Evolutionary conservation across 2,329 filamentous ascomycete species (phyloP).

Genomic region (Pseudogymnoascus sp.): DNA sequence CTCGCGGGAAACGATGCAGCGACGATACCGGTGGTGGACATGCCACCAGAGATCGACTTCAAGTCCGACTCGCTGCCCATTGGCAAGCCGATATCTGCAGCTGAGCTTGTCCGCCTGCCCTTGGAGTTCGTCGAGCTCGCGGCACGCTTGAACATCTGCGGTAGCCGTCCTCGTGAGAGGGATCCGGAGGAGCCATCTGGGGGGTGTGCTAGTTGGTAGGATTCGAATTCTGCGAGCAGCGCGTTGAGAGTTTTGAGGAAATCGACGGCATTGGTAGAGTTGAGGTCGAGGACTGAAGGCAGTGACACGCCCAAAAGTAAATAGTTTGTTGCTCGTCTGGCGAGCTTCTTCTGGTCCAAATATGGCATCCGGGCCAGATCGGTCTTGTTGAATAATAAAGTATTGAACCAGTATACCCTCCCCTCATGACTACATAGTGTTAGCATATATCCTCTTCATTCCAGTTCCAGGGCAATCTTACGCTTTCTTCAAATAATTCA

Average conservation of each 20-base stretch:
- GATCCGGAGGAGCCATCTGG: slow-evolving; percentile 66
- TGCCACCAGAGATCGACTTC: slow-evolving; percentile 38
- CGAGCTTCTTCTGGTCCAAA: slow-evolving; percentile 76
- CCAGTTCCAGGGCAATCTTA: slow-evolving; percentile 41
- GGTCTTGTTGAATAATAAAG: slow-evolving; percentile 78
- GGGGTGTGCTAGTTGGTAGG: slow-evolving; percentile 81
- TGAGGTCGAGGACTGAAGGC: slow-evolving; percentile 82
- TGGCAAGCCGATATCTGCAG: slow-evolving; percentile 52
- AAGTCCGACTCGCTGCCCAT: slow-evolving; percentile 42
- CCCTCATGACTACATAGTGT: slow-evolving; percentile 70
- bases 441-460: slow-evolving; percentile 9
- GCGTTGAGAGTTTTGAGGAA: slow-evolving; percentile 82
- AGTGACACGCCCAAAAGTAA: slow-evolving; percentile 88
- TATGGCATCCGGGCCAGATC: slow-evolving; percentile 79
- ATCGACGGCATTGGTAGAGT: slow-evolving; percentile 70
- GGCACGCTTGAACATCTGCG: slow-evolving; percentile 73
- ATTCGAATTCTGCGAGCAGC: slow-evolving; percentile 84
- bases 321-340: slow-evolving; percentile 87
- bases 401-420: slow-evolving; percentile 97
- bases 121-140: slow-evolving; percentile 43
- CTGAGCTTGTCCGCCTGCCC: slow-evolving; percentile 51
- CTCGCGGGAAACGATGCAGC: slow-evolving; percentile 45
- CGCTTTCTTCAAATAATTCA: slow-evolving; percentile 91
- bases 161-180: slow-evolving; percentile 70
- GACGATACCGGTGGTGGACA: slow-evolving; percentile 33